These are phyloP conservation scores for Nidularia pulvinata DNA, from an alignment of 768 basidiomycete genomes.

Conservation along the genomic window DNA sequence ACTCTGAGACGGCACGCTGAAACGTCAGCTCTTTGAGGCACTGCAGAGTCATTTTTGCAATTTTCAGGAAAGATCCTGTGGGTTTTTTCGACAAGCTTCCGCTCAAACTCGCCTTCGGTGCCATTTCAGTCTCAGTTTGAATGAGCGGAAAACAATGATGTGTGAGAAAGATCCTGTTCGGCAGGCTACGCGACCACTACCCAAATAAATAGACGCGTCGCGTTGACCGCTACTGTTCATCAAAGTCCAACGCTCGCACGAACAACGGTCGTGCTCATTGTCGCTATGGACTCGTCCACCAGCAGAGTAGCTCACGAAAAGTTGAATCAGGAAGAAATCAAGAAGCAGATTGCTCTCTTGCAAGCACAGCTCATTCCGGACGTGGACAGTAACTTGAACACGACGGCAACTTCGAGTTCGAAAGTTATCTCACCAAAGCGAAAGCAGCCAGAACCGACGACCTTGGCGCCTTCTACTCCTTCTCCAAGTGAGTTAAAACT, in stretches of 20 bases:
- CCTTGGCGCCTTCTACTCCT: conserved; percentile 59
- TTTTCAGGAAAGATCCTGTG: too few species aligned
- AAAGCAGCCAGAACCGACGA: conserved; percentile 33
- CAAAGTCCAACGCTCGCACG: not conserved
- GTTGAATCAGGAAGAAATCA: conserved; percentile 45
- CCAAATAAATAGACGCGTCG: conserved; percentile 7
- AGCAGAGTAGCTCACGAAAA: conserved; percentile 33
- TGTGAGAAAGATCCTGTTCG: not conserved
- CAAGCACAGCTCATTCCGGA: not conserved
- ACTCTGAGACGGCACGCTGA: too few species aligned
- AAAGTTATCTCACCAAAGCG: conserved; percentile 40
- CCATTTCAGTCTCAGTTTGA: not conserved
- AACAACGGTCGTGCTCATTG: not conserved
- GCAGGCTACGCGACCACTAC: too few species aligned
- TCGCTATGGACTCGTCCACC: conserved; percentile 55
- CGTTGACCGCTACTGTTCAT: not conserved
- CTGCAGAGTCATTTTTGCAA: too few species aligned
- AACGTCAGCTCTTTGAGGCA: too few species aligned
- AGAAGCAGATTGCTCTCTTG: conserved; percentile 45
- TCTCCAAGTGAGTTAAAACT: conserved; percentile 55
- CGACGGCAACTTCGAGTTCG: conserved; percentile 34
- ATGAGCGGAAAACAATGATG: not conserved
- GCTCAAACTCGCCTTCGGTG: too few species aligned
- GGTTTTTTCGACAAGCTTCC: too few species aligned
- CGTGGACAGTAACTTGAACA: too few species aligned